Percentiles rank a stretch among this genome's conserved stretches.
phyloP scores from a whole-genome alignment of 495 filamentous ascomycete species.

The Penicillium daleae region DNA sequence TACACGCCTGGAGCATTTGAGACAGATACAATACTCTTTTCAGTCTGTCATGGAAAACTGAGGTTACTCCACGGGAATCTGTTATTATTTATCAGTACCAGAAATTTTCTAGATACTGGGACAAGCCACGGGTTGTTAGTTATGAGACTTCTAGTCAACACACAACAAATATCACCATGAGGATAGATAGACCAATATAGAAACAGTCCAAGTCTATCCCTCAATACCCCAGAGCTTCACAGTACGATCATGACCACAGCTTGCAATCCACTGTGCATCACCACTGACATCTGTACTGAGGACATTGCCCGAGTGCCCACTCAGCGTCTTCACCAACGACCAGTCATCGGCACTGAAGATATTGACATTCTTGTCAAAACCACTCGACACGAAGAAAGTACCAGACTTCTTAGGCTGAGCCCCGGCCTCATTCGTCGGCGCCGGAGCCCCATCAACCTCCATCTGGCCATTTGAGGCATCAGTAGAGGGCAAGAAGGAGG shows the following conservation, averaged over 20 bases:
- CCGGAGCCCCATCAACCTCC: constrained; percentile 54
- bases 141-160: background rate
- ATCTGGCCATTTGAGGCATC: constrained; percentile 59
- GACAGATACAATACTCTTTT: too few relatives aligned
- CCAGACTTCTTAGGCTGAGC: constrained; percentile 66
- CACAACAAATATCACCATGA: background rate
- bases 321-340: constrained; percentile 83
- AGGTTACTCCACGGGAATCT: too few relatives aligned
- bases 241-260: constrained; percentile 89
- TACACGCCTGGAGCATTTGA: too few relatives aligned
- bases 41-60: too few relatives aligned
- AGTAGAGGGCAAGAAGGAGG: constrained; percentile 58
- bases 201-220: constrained; percentile 43
- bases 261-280: constrained; percentile 90
- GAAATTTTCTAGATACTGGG: too few relatives aligned
- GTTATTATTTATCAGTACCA: too few relatives aligned
- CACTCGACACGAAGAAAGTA: constrained; percentile 87
- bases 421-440: constrained; percentile 19
- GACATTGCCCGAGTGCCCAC: constrained; percentile 89
- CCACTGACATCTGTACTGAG: constrained; percentile 83
- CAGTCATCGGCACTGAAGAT: constrained; percentile 96
- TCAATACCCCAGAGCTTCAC: constrained; percentile 96
- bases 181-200: background rate
- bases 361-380: constrained; percentile 95
- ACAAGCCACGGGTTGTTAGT: too few relatives aligned